phyloP scores from a whole-genome alignment of 768 basidiomycete genomes.

The Podaxis mareebaensis region DNA sequence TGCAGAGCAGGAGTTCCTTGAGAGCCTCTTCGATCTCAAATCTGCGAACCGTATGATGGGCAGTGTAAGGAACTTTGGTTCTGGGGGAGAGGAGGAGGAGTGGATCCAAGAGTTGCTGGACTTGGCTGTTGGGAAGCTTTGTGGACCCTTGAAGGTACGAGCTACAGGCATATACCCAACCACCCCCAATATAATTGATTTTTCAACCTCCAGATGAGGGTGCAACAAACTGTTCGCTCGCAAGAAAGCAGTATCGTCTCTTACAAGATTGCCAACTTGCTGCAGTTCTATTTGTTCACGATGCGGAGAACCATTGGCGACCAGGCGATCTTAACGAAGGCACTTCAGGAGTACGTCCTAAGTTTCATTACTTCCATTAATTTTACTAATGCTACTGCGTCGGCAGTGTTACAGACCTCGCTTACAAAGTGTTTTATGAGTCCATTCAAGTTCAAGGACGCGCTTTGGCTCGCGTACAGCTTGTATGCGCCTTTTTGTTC shows the following conservation, averaged over 20 bases:
- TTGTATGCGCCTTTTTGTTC: slow-evolving; percentile 40
- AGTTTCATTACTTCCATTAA: neutral
- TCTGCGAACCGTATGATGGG: slow-evolving; percentile 76
- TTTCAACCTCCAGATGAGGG: slow-evolving; percentile 57
- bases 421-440: slow-evolving; percentile 86
- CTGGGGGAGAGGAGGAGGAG: slow-evolving; percentile 66
- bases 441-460: slow-evolving; percentile 85
- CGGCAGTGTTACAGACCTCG: slow-evolving; percentile 72
- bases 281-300: slow-evolving; percentile 92
- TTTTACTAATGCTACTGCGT: neutral
- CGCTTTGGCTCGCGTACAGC: slow-evolving; percentile 50
- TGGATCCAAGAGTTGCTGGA: slow-evolving; percentile 84
- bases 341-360: slow-evolving; percentile 71
- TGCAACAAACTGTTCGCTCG: slow-evolving; percentile 90
- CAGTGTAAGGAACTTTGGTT: slow-evolving; percentile 53
- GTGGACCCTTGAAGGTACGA: slow-evolving; percentile 82
- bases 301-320: slow-evolving; percentile 92
- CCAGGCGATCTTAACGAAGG: slow-evolving; percentile 73
- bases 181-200: neutral
- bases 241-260: slow-evolving; percentile 93
- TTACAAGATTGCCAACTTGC: slow-evolving; percentile 91
- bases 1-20: slow-evolving; percentile 91
- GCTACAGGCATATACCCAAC: neutral
- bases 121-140: slow-evolving; percentile 76
- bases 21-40: slow-evolving; percentile 76